Percentiles rank a stretch among this genome's conserved stretches.
phyloP scores from a whole-genome alignment of 1,139 yeast genomes.

The Saccharomyces hybrid region DNA sequence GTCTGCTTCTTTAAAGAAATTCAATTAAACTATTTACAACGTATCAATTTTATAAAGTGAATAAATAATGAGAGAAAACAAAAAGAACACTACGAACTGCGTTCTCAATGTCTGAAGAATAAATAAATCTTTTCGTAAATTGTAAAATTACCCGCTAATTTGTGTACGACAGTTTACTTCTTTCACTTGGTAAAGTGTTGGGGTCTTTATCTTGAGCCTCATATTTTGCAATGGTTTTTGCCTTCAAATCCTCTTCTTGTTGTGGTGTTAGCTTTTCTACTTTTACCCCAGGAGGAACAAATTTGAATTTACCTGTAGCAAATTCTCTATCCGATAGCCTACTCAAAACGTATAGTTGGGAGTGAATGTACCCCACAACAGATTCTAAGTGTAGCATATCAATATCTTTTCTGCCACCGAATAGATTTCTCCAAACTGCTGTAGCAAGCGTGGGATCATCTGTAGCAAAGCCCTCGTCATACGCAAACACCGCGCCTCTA shows the following conservation, averaged over 20 bases:
- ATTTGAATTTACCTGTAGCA: conserved; percentile 80
- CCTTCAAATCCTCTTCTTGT: conserved; percentile 44
- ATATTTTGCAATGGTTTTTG: conserved; percentile 39
- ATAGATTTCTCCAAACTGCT: conserved; percentile 86
- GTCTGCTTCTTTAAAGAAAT: conserved; percentile 15
- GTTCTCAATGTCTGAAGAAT: background rate
- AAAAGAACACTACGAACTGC: background rate
- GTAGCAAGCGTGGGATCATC: conserved; percentile 81
- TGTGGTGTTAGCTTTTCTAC: conserved; percentile 63
- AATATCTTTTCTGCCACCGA: conserved; percentile 74
- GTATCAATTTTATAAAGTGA: conserved; percentile 6
- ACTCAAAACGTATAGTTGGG: conserved; percentile 79
- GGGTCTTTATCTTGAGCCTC: conserved; percentile 36
- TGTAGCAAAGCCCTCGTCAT: conserved; percentile 83
- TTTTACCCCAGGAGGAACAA: conserved; percentile 76
- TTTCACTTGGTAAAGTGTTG: conserved; percentile 53
- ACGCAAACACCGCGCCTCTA: conserved; percentile 81
- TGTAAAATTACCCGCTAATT: conserved; percentile 26
- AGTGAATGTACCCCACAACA: conserved; percentile 76
- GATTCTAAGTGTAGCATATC: conserved; percentile 84
- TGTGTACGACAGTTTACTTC: conserved; percentile 55
- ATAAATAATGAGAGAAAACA: conserved; percentile 2
- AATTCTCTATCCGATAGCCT: conserved; percentile 85
- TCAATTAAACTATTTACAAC: conserved; percentile 9
- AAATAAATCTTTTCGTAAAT: conserved; percentile 1